phyloP scores from a whole-genome alignment of 1,284 basidiomycete genomes.

The Bjerkandera adusta region DNA sequence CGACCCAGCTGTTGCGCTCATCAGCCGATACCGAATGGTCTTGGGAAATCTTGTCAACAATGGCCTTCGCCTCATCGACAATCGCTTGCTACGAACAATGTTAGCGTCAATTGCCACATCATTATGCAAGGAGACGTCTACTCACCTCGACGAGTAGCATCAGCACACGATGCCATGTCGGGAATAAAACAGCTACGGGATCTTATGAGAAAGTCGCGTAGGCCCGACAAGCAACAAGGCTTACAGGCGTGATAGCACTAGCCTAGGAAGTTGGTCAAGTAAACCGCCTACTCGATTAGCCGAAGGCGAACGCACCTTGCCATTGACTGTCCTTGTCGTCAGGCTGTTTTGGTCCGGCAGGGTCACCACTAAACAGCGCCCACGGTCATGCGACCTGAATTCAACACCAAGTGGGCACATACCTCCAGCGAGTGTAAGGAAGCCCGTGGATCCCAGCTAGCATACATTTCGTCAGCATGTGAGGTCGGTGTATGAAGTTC shows the following conservation, averaged over 20 bases:
- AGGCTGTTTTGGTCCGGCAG: not conserved
- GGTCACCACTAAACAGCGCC: slow-evolving; percentile 6
- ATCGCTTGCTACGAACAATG: slow-evolving; percentile 4
- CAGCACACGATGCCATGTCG: slow-evolving; percentile 8
- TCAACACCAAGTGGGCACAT: not conserved
- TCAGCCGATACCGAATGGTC: not conserved
- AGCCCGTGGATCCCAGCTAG: slow-evolving; percentile 8
- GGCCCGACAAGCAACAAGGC: not conserved
- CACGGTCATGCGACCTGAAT: not conserved
- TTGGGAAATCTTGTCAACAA: not conserved
- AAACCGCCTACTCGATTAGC: not conserved
- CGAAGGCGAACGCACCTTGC: not conserved
- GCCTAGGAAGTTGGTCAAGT: not conserved
- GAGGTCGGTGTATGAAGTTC: not conserved
- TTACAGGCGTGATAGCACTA: slow-evolving; percentile 9
- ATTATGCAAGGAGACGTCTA: not conserved
- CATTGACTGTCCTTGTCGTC: not conserved
- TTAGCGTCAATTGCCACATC: not conserved
- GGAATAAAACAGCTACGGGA: slow-evolving; percentile 5
- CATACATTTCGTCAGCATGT: not conserved
- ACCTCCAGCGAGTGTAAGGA: slow-evolving; percentile 8
- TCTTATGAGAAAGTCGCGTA: not conserved
- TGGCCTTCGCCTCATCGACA: not conserved
- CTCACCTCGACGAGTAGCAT: slow-evolving; percentile 9
- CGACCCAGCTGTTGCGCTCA: not conserved